Evolutionary conservation across 352 stramenopile species (phyloP).

Genomic region (Pythium graminicola): DNA sequence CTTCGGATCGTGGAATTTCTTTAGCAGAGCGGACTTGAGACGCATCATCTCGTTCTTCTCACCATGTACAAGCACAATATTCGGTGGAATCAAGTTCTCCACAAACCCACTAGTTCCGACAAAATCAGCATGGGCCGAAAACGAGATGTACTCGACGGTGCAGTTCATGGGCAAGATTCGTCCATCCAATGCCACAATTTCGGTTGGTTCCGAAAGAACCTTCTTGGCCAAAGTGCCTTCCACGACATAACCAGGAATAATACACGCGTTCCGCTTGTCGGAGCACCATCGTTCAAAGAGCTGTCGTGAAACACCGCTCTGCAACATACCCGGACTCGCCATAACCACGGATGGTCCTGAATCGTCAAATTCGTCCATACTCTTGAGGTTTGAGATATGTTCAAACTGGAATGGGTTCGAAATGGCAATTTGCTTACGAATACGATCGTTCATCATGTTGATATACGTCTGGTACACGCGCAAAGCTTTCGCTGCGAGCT

Average conservation of each 20-base stretch:
- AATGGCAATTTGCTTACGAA: conserved; percentile 95
- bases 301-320: conserved; percentile 95
- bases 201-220: conserved; percentile 93
- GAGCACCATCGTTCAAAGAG: conserved; percentile 97
- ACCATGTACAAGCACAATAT: conserved; percentile 95
- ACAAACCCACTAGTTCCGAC: conserved; percentile 96
- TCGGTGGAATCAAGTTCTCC: conserved; percentile 88
- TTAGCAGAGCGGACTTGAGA: conserved; percentile 89
- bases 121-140: conserved; percentile 97
- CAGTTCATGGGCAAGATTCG: conserved; percentile 92
- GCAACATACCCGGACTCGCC: conserved; percentile 97
- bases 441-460: conserved; percentile 99
- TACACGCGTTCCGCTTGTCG: conserved; percentile 97
- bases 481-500: conserved; percentile 93
- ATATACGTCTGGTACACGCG: conserved; percentile 99
- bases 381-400: conserved; percentile 96
- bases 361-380: conserved; percentile 96
- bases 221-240: conserved; percentile 98
- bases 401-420: conserved; percentile 97
- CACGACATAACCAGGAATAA: conserved; percentile 99
- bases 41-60: conserved; percentile 98
- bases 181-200: conserved; percentile 93
- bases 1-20: conserved; percentile 88
- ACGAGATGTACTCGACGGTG: conserved; percentile 96
- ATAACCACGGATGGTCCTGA: conserved; percentile 98